A percentile compares a stretch with the other conserved stretches of the same genome.
These are phyloP conservation scores for Crithidia brevicula DNA, from an alignment of 208 protist genomes.

Conservation along the genomic window DNA sequence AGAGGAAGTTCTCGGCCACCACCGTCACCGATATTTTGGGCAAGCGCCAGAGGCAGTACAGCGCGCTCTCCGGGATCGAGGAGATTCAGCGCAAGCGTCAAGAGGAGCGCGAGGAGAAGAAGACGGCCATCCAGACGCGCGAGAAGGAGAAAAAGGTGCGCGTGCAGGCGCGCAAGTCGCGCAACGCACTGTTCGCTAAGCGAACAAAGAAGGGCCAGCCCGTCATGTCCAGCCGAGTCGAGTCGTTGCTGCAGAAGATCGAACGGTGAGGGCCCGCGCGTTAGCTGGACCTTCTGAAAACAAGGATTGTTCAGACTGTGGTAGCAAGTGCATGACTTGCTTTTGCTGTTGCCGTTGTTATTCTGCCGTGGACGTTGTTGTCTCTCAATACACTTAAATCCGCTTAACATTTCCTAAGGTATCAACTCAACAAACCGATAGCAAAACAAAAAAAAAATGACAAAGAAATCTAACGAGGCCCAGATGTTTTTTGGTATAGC, in stretches of 20 bases:
- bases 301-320: too few relatives aligned
- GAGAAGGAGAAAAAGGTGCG: constrained; percentile 50
- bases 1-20: constrained; percentile 83
- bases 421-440: too few relatives aligned
- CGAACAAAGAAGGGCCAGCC: constrained; percentile 82
- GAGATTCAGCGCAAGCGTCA: constrained; percentile 55
- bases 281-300: too few relatives aligned
- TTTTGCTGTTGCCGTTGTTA: too few relatives aligned
- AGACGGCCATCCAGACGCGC: constrained; percentile 44
- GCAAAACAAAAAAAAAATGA: not conserved
- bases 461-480: too few relatives aligned
- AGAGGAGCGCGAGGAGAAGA: constrained; percentile 50
- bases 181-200: constrained; percentile 65
- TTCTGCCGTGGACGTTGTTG: too few relatives aligned
- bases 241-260: constrained; percentile 76
- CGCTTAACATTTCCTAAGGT: too few relatives aligned
- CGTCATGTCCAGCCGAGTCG: constrained; percentile 73
- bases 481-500: too few relatives aligned
- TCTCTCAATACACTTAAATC: too few relatives aligned
- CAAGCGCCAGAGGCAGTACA: constrained; percentile 66
- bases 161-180: constrained; percentile 51
- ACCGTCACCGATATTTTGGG: constrained; percentile 70
- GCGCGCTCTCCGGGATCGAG: constrained; percentile 64
- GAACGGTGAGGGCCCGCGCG: constrained; percentile 17
- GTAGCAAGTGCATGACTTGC: too few relatives aligned